A percentile compares a stretch with the other conserved stretches of the same genome.
Evolutionary conservation across 805 yeast species (phyloP).

Genomic region (Cyberlindnera saturnus): DNA sequence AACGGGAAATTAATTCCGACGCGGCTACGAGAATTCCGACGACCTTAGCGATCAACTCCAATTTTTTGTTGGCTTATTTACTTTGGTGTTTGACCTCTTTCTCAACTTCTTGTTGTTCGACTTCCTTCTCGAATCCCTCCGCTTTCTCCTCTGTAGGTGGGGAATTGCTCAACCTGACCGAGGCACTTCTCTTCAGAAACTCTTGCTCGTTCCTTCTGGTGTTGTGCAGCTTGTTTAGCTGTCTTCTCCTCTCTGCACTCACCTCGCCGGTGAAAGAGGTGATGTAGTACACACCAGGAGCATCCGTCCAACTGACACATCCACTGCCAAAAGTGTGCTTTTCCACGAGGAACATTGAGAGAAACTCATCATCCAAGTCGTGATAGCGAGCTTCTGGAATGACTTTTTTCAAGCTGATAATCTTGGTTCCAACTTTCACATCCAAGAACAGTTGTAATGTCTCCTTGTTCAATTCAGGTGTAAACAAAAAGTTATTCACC

Average conservation of each 20-base stretch:
- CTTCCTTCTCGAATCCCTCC: neutral
- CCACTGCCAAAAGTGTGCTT: slow-evolving; percentile 58
- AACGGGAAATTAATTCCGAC: too few species aligned
- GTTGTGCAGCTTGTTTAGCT: slow-evolving; percentile 29
- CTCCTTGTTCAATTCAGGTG: slow-evolving; percentile 60
- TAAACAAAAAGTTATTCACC: slow-evolving; percentile 81
- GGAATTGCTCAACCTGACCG: neutral
- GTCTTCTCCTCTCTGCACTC: slow-evolving; percentile 10
- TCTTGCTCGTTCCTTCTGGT: slow-evolving; percentile 20
- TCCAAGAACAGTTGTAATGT: slow-evolving; percentile 62
- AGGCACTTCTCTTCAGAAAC: slow-evolving; percentile 11
- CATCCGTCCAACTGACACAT: slow-evolving; percentile 84
- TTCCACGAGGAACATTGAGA: slow-evolving; percentile 60
- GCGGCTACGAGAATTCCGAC: too few species aligned
- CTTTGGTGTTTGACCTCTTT: neutral
- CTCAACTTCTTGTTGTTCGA: neutral
- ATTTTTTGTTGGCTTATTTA: neutral
- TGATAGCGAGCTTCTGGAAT: slow-evolving; percentile 72
- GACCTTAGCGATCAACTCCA: neutral
- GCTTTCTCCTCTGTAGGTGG: neutral
- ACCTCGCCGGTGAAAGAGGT: slow-evolving; percentile 33
- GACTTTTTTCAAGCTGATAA: slow-evolving; percentile 73
- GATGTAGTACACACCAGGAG: slow-evolving; percentile 72
- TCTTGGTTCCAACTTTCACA: slow-evolving; percentile 66
- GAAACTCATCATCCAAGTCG: slow-evolving; percentile 44